Conservation (phyloP, 2,329 filamentous ascomycete genomes). For the Daldinia sp. region DNA sequence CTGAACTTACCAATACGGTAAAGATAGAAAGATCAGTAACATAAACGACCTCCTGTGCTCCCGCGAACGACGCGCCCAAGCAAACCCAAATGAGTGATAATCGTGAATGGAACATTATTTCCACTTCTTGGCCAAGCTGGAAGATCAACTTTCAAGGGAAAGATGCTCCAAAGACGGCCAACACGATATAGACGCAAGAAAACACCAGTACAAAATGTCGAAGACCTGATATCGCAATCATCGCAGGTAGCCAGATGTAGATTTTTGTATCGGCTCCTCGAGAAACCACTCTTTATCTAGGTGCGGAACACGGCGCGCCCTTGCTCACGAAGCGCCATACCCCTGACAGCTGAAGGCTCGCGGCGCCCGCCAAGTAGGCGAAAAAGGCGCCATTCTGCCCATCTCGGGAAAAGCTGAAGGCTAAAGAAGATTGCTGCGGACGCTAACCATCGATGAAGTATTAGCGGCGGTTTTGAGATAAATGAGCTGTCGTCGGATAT, state of each 20-base stretch:
- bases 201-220: background rate
- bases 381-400: constrained; percentile 14
- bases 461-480: constrained; percentile 19
- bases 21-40: constrained; percentile 47
- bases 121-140: background rate
- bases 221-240: background rate
- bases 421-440: constrained; percentile 5
- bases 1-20: constrained; percentile 42
- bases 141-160: background rate
- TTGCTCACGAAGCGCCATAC: constrained; percentile 25
- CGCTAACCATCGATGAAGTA: constrained; percentile 14
- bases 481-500: constrained; percentile 3
- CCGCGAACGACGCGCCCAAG: constrained; percentile 26
- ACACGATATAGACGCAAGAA: background rate
- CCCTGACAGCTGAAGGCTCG: constrained; percentile 36
- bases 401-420: constrained; percentile 20
- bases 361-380: constrained; percentile 16
- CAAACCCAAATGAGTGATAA: constrained; percentile 23
- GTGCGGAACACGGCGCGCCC: background rate
- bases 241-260: background rate
- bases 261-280: constrained; percentile 3
- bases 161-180: background rate
- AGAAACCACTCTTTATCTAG: background rate
- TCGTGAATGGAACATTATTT: constrained; percentile 15
- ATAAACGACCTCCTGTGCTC: constrained; percentile 43